Conservation (phyloP, 257 asterid species). For the Lycium ferocissimum region DNA sequence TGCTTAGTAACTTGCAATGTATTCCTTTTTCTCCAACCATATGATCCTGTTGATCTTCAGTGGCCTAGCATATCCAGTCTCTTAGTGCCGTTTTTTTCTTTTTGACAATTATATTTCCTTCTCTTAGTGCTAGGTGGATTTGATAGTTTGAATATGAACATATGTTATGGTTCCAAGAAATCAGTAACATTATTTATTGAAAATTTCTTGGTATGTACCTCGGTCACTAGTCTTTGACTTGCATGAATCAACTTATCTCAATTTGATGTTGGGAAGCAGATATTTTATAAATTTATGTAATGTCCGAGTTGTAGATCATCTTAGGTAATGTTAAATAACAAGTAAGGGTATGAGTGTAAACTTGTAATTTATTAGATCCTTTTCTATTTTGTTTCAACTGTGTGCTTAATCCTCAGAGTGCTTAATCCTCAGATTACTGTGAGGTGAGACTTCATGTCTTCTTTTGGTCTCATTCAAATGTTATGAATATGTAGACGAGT, state of each 20-base stretch:
- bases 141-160: background rate
- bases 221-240: background rate
- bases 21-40: background rate
- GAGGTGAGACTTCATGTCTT: background rate
- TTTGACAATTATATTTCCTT: background rate
- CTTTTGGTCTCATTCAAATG: background rate
- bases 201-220: background rate
- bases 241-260: conserved; percentile 4
- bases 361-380: too few relatives aligned
- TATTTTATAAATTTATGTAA: background rate
- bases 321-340: background rate
- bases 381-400: too few relatives aligned
- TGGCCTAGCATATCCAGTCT: background rate
- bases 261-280: background rate
- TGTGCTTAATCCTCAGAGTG: too few relatives aligned
- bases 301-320: conserved; percentile 1
- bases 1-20: background rate
- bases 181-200: background rate
- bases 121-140: conserved; percentile 12
- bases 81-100: background rate
- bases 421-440: conserved; percentile 21
- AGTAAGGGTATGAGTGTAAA: too few relatives aligned
- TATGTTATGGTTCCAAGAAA: too few relatives aligned
- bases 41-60: background rate
- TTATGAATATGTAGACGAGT: background rate